These are phyloP conservation scores for Macrophomina phaseolina DNA, from an alignment of 2,329 filamentous ascomycete genomes.

Conservation along the genomic window DNA sequence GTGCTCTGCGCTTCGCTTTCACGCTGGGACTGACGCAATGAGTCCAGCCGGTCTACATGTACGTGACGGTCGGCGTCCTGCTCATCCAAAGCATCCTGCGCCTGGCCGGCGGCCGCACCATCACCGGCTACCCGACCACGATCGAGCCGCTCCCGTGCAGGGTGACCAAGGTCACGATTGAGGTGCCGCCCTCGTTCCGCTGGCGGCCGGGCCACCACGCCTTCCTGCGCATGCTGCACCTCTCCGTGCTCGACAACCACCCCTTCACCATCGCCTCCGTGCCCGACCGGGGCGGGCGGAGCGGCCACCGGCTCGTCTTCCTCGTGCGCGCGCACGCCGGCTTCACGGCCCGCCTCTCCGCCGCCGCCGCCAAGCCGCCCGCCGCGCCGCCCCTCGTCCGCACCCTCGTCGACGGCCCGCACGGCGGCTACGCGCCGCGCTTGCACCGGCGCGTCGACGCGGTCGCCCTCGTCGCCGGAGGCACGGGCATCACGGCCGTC, in stretches of 20 bases:
- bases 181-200: conserved; percentile 30
- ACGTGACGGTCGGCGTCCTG: conserved; percentile 34
- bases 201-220: conserved; percentile 66
- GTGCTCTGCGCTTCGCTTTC: background rate
- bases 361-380: no score
- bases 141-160: conserved; percentile 32
- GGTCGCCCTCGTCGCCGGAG: conserved; percentile 31
- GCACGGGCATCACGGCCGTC: conserved; percentile 30
- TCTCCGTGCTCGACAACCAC: conserved; percentile 36
- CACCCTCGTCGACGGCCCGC: conserved; percentile 38
- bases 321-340: conserved; percentile 34
- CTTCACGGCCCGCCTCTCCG: conserved; percentile 33
- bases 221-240: conserved; percentile 40
- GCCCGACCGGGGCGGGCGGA: conserved; percentile 1
- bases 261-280: conserved; percentile 41
- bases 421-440: conserved; percentile 33
- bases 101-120: background rate
- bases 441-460: conserved; percentile 30
- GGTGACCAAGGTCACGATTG: conserved; percentile 34
- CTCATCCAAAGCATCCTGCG: conserved; percentile 31
- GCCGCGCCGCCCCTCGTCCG: conserved; percentile 2
- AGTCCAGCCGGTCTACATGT: conserved; percentile 34
- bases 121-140: conserved; percentile 33
- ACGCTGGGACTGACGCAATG: background rate
- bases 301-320: conserved; percentile 28